Evolutionary conservation across 306 rosid species (phyloP), one percentile per base, ranked within the genome.

Genomic region (Macrotyloma uniflorum): DNA sequence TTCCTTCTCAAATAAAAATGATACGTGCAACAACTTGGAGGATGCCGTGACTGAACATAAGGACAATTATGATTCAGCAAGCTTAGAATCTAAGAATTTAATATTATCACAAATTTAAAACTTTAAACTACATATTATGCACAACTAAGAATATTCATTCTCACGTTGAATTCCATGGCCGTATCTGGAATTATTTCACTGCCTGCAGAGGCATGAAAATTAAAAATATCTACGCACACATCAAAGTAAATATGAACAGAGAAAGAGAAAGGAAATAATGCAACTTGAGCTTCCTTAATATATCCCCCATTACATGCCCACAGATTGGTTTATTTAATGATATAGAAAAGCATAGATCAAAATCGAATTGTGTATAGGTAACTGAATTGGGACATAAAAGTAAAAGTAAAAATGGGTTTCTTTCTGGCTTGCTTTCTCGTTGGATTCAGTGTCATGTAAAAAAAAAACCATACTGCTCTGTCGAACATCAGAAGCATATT

Each of bases 11-110:
- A 83, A 75, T 63, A 68, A 83, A 68, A 81, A 73, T 80, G 57
- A 81, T 83, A 68, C 72, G 71, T 55, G 79, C 28, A 67, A 76
- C 85, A 85, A 73, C 80, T 88, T 87, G 84, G 70, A 80, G 82
- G 66, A 74, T 80, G 79, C 70, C 58, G 81, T 85, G 85, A 75
- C 75, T 69, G 77, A 80, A 86, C 78, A 83, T 75, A 88, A 78
- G 24, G 87, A 85, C 92, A 89, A 67, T 47, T 85, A 93, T 87
- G 95, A 90, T 88, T 88, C 89, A 78, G 85, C 88, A 91, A 78
- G 89, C 74, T 85, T 80, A 79, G 96, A 92, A 92, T 88, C 85
- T 79, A 33, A 42, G 72, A 58, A 69, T 82, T 88, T 77, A 62
- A 71, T 70, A 81, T 85, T 79, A 79, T 49, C 49, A 74, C 78